Base-by-base conservation (phyloP, 164 flowering plant species). In the Chimonanthus praecox region DNA sequence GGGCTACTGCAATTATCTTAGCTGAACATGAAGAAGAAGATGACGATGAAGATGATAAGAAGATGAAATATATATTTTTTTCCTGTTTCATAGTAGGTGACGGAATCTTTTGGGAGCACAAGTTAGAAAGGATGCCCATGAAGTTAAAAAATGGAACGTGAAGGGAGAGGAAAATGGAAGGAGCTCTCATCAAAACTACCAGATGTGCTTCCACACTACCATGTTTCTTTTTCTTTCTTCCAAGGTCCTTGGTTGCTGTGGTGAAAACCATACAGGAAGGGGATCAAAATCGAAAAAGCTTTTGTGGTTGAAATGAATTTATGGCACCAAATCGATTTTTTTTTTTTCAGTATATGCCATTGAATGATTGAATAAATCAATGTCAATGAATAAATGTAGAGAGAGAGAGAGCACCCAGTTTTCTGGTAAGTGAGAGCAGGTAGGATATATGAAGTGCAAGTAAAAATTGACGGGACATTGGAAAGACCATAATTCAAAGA, bases 81-180 rank as follows among this genome's bases (percentile, higher is more conserved):
- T n/a, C 44, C 16, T 33, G 5, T 65, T 65, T 44, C 47, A 33
- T 10, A 33, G 44, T 9, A 63, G 7, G 66, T 63, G 46, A 13
- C 44, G 46, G 68, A 21, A 7, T 48, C 51, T 65, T 47, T 11
- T 44, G 60, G 16, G 60, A 43, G 43, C 44, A 49, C 21, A 51
- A 54, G 46, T 13, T 7, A 68, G 49, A 50, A 74, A 58, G 49
- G 46, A 66, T 16, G 48, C n/a, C 16, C 11, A 73, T 64, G 21
- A 79, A 71, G 74, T 73, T 80, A 77, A 77, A 77, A 67, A 72
- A 69, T 75, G 78, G 72, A 75, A 76, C 72, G 76, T 58, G 21
- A 76, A 58, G 44, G 58, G 68, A 48, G 20, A 70, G 70, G 58
- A 70, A 51, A 71, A 71, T 64, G 62, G 58, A 44, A 63, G 64